phyloP scores from a whole-genome alignment of 768 basidiomycete species.

The Candolleomyces aberdarensis region DNA sequence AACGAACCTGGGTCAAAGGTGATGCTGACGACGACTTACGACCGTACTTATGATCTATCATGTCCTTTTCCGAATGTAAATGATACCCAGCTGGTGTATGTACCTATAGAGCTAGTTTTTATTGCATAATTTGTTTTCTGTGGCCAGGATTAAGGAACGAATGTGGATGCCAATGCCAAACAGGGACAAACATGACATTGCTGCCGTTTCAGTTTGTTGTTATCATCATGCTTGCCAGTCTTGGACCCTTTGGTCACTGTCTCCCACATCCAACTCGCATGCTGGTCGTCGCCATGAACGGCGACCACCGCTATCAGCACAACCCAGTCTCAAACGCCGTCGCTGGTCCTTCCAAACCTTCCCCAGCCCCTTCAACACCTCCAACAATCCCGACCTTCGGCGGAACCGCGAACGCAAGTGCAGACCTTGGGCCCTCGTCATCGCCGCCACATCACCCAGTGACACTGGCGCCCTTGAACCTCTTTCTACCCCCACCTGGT shows the following conservation, averaged over 20 bases:
- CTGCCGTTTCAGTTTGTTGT: conserved; percentile 11
- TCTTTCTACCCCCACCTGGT: conserved; percentile 44
- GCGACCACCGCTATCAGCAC: conserved; percentile 25
- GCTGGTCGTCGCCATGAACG: conserved; percentile 34
- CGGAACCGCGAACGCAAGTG: conserved; percentile 2
- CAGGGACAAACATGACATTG: conserved; percentile 8
- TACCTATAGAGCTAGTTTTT: background rate
- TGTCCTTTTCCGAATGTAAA: background rate
- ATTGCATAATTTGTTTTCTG: background rate
- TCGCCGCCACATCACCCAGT: conserved; percentile 27
- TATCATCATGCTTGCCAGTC: background rate
- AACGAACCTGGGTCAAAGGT: too few relatives aligned
- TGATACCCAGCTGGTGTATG: background rate
- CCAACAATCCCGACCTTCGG: conserved; percentile 15
- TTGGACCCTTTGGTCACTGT: conserved; percentile 15
- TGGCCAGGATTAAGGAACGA: background rate
- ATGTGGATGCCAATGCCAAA: conserved; percentile 1
- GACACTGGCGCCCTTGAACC: conserved; percentile 25
- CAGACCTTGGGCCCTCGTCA: conserved; percentile 14
- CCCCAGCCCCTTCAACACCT: conserved; percentile 16
- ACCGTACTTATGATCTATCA: background rate
- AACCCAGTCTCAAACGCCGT: conserved; percentile 41
- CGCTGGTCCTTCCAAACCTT: conserved; percentile 57
- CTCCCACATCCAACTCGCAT: conserved; percentile 12
- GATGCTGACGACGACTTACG: too few relatives aligned